Evolutionary conservation across 495 filamentous ascomycete genomes (phyloP).

Genomic region (Annulohypoxylon moriforme): DNA sequence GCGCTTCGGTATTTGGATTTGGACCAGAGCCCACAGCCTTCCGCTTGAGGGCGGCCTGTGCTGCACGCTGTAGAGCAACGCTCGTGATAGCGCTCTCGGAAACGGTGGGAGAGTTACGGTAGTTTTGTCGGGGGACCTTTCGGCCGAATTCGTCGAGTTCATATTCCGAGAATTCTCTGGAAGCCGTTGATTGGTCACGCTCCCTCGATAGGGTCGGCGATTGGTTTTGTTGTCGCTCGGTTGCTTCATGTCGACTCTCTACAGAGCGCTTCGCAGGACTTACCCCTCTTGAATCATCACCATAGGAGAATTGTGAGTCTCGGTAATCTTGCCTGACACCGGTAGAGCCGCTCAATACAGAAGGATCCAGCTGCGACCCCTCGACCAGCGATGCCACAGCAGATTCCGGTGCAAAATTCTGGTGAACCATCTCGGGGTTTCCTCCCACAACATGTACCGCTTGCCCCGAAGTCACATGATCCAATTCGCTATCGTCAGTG

Average conservation of each 20-base stretch:
- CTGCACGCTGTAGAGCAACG: constrained; percentile 61
- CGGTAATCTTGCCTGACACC: constrained; percentile 49
- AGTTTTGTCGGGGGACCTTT: constrained; percentile 58
- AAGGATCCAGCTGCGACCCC: constrained; percentile 83
- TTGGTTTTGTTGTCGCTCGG: constrained; percentile 46
- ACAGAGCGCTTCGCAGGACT: constrained; percentile 55
- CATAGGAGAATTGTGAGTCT: constrained; percentile 54
- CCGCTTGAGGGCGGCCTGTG: constrained; percentile 58
- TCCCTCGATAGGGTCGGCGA: constrained; percentile 43
- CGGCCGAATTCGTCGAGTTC: constrained; percentile 66
- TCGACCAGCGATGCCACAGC: constrained; percentile 88
- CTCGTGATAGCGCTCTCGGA: constrained; percentile 65
- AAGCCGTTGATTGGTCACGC: constrained; percentile 39
- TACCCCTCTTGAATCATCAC: constrained; percentile 52
- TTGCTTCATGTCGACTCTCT: constrained; percentile 46
- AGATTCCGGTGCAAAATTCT: constrained; percentile 80
- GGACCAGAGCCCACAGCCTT: constrained; percentile 49
- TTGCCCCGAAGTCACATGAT: constrained; percentile 71
- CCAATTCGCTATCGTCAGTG: constrained; percentile 76
- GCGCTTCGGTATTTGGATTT: constrained; percentile 18
- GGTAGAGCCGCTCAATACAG: constrained; percentile 67
- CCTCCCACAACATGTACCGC: constrained; percentile 73
- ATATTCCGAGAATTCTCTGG: constrained; percentile 57
- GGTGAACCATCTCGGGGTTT: constrained; percentile 80
- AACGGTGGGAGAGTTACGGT: constrained; percentile 58